A percentile compares a stretch with the other conserved stretches of the same genome.
Evolutionary conservation across 2,329 filamentous ascomycete species (phyloP).

Genomic region (Chalara sp.): DNA sequence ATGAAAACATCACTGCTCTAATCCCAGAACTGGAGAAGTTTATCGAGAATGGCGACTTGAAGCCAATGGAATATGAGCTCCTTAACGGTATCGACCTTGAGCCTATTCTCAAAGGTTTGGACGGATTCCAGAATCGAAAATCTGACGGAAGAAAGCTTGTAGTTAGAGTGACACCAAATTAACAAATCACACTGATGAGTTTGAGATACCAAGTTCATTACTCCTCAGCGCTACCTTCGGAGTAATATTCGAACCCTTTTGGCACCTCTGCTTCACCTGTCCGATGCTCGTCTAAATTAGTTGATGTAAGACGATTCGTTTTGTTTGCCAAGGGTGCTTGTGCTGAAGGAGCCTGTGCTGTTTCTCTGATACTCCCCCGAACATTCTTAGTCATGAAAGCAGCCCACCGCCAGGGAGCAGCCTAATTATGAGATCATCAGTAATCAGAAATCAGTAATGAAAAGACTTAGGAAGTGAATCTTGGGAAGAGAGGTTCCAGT

Average conservation of each 20-base stretch:
- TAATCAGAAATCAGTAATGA: no score
- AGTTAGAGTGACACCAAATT: background rate
- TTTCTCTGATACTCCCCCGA: conserved; percentile 4
- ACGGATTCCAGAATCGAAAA: background rate
- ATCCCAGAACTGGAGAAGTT: conserved; percentile 15
- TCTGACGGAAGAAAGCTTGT: background rate
- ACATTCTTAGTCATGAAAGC: conserved; percentile 43
- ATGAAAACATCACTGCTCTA: conserved; percentile 10
- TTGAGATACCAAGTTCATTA: background rate
- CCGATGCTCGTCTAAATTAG: conserved; percentile 5
- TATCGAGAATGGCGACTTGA: conserved; percentile 11
- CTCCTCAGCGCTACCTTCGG: conserved; percentile 12
- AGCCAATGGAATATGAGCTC: conserved; percentile 17
- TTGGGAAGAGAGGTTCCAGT: no score
- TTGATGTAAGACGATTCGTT: background rate
- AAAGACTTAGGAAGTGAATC: no score
- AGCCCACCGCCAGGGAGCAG: conserved; percentile 73
- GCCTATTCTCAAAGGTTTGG: background rate
- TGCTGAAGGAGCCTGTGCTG: background rate
- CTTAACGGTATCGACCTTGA: conserved; percentile 13
- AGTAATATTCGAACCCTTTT: conserved; percentile 14
- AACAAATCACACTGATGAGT: background rate
- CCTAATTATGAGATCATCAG: conserved; percentile 6
- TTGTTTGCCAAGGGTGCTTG: background rate
- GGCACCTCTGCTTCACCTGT: conserved; percentile 11